These are phyloP conservation scores for Senna siamea DNA, from an alignment of 306 rosid genomes.

Conservation along the genomic window DNA sequence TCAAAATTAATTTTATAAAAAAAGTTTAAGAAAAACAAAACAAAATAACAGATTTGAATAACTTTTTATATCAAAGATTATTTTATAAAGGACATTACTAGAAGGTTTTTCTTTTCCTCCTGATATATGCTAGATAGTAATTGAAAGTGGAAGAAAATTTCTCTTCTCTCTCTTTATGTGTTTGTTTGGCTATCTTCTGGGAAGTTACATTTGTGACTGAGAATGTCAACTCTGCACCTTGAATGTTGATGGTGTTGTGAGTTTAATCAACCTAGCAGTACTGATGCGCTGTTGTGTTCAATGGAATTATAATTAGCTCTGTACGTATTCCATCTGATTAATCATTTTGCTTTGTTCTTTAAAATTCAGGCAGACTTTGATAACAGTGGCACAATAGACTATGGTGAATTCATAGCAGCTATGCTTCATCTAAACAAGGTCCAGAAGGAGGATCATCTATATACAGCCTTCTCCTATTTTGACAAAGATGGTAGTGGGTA, in stretches of 20 bases:
- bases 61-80: too few relatives aligned
- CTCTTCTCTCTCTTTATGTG: background rate
- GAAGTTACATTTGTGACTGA: too few relatives aligned
- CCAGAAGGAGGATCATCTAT: constrained; percentile 90
- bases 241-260: too few relatives aligned
- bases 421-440: constrained; percentile 91
- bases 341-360: constrained; percentile 20
- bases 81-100: background rate
- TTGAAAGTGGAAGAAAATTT: background rate
- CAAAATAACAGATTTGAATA: too few relatives aligned
- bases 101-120: background rate
- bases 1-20: too few relatives aligned
- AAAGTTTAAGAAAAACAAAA: too few relatives aligned
- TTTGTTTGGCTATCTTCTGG: too few relatives aligned
- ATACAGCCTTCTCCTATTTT: constrained; percentile 82
- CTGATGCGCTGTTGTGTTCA: too few relatives aligned
- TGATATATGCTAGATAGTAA: background rate
- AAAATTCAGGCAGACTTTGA: constrained; percentile 80
- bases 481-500: constrained; percentile 97
- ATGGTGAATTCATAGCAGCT: constrained; percentile 92
- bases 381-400: constrained; percentile 96
- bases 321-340: constrained; percentile 29
- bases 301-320: too few relatives aligned
- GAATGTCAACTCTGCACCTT: background rate
- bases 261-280: too few relatives aligned